Evolutionary conservation across 2,329 filamentous ascomycete genomes (phyloP).

Genomic region (Diaporthe batatas): DNA sequence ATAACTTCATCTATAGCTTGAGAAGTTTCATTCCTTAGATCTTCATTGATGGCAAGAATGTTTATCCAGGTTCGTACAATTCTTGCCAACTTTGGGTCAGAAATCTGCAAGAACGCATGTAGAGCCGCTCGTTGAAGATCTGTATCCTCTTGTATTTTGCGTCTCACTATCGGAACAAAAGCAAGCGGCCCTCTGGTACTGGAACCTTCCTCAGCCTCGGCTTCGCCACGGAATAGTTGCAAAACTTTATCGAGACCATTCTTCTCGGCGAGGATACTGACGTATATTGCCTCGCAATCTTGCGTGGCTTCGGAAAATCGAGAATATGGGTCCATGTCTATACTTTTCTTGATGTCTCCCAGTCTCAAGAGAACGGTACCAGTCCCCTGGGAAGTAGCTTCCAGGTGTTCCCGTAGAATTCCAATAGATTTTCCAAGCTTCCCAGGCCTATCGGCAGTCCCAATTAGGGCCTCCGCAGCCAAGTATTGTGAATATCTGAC

Average conservation of each 20-base stretch:
- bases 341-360: too few relatives aligned
- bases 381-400: background rate
- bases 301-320: background rate
- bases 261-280: background rate
- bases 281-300: background rate
- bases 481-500: conserved; percentile 20
- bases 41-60: background rate
- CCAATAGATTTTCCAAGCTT: background rate
- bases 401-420: background rate
- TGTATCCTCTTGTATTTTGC: background rate
- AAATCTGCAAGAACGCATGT: background rate
- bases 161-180: conserved; percentile 1
- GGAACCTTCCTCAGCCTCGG: background rate
- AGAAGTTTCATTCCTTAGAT: background rate
- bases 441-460: background rate
- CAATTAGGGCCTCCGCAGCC: background rate
- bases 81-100: background rate
- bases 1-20: background rate
- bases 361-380: background rate
- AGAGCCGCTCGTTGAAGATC: background rate
- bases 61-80: conserved; percentile 4
- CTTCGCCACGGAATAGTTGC: background rate
- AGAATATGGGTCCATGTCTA: background rate
- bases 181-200: background rate
- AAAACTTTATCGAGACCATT: background rate